Evolutionary conservation across 1,284 basidiomycete species (phyloP).

Genomic region (Thelephora terrestris): DNA sequence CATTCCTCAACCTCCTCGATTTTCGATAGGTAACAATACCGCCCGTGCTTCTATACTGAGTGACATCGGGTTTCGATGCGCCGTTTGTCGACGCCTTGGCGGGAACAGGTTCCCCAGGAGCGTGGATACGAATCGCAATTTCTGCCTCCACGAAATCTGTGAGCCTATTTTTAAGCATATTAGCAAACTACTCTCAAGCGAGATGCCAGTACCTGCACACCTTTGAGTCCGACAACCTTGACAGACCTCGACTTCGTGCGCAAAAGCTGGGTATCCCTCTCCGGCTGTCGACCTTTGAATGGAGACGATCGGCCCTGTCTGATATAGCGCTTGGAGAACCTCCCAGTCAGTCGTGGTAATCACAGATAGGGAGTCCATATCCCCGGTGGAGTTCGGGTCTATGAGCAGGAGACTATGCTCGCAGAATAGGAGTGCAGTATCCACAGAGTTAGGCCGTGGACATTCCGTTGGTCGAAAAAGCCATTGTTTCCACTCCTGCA

Average conservation of each 20-base stretch:
- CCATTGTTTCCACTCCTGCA: slow-evolving; percentile 62
- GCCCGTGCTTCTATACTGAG: slow-evolving; percentile 5
- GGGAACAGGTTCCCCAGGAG: slow-evolving; percentile 20
- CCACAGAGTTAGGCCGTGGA: slow-evolving; percentile 46
- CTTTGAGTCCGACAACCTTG: slow-evolving; percentile 48
- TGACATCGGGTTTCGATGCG: slow-evolving; percentile 2
- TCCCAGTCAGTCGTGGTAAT: slow-evolving; percentile 58
- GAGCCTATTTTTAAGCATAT: slow-evolving; percentile 16
- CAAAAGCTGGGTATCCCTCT: slow-evolving; percentile 25
- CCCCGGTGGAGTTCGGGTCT: slow-evolving; percentile 50
- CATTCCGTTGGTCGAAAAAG: slow-evolving; percentile 44
- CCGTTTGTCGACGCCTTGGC: slow-evolving; percentile 13
- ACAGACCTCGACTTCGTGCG: slow-evolving; percentile 47
- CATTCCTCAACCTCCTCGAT: slow-evolving; percentile 55
- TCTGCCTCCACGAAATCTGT: slow-evolving; percentile 25
- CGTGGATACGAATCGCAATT: slow-evolving; percentile 24
- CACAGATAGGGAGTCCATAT: slow-evolving; percentile 39
- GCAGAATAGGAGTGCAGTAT: slow-evolving; percentile 57
- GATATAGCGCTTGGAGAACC: slow-evolving; percentile 46
- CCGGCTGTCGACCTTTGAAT: slow-evolving; percentile 29
- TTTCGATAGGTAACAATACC: slow-evolving; percentile 30
- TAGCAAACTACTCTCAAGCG: slow-evolving; percentile 1
- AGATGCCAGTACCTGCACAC: slow-evolving; percentile 26
- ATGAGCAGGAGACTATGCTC: slow-evolving; percentile 52
- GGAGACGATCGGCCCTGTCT: slow-evolving; percentile 44